A percentile compares a stretch with the other conserved stretches of the same genome.
phyloP scores from a whole-genome alignment of 2,329 filamentous ascomycete genomes.

The Cryphonectria naterciae region DNA sequence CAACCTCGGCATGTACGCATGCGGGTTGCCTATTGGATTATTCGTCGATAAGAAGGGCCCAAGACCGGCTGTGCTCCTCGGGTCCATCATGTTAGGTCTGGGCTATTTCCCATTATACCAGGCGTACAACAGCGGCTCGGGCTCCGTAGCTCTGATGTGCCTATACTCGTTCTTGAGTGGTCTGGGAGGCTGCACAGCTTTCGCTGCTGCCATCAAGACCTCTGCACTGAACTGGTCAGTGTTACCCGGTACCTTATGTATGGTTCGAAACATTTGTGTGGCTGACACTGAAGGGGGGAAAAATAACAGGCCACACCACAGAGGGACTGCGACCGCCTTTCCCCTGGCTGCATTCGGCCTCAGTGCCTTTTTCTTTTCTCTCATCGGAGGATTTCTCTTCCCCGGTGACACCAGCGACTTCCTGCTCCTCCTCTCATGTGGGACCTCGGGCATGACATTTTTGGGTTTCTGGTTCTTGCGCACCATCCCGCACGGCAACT shows the following conservation, averaged over 20 bases:
- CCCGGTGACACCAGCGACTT: slow-evolving; percentile 83
- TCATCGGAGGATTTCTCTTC: slow-evolving; percentile 75
- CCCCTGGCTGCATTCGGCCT: slow-evolving; percentile 91
- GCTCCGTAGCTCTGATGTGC: slow-evolving; percentile 67
- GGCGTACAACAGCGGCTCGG: slow-evolving; percentile 73
- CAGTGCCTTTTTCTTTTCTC: slow-evolving; percentile 95
- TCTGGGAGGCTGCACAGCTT: slow-evolving; percentile 88
- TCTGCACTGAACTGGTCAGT: slow-evolving; percentile 80
- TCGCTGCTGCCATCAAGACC: slow-evolving; percentile 82
- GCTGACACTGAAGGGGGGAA: background rate
- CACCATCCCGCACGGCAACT: slow-evolving; percentile 65
- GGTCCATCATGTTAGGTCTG: slow-evolving; percentile 70
- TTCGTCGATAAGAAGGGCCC: slow-evolving; percentile 84
- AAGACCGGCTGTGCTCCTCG: slow-evolving; percentile 75
- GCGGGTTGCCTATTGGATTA: slow-evolving; percentile 87
- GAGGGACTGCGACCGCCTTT: slow-evolving; percentile 92
- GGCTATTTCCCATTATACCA: slow-evolving; percentile 86
- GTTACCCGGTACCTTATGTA: background rate
- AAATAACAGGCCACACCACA: slow-evolving; percentile 66
- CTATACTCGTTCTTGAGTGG: slow-evolving; percentile 87
- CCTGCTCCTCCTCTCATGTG: slow-evolving; percentile 76
- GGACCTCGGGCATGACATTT: slow-evolving; percentile 77
- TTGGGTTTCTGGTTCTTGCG: slow-evolving; percentile 83
- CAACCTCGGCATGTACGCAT: slow-evolving; percentile 92
- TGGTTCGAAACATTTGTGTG: background rate